These are phyloP conservation scores for Pyrrhoderma lamaoense DNA, from an alignment of 1,284 basidiomycete species.

Conservation along the genomic window DNA sequence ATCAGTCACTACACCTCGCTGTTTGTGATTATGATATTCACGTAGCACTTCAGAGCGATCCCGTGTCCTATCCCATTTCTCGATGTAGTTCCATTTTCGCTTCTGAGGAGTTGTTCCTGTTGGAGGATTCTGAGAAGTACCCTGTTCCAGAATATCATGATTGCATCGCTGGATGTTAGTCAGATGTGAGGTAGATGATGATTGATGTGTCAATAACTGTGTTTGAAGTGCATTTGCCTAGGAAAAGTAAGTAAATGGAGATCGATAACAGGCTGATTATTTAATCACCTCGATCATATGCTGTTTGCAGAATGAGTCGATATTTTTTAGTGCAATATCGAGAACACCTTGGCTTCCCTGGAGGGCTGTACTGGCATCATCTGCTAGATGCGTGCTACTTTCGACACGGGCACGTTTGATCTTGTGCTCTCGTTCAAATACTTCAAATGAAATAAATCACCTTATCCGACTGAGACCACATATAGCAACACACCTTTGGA, in stretches of 20 bases:
- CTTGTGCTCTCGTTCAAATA: slow-evolving; percentile 51
- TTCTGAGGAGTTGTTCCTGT: slow-evolving; percentile 70
- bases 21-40: slow-evolving; percentile 1
- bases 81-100: slow-evolving; percentile 56
- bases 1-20: not conserved
- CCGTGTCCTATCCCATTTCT: slow-evolving; percentile 62
- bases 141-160: slow-evolving; percentile 47
- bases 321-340: slow-evolving; percentile 37
- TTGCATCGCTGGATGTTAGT: slow-evolving; percentile 42
- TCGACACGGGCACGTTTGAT: slow-evolving; percentile 65
- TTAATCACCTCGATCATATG: slow-evolving; percentile 41
- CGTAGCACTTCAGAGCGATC: slow-evolving; percentile 36
- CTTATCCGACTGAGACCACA: not conserved
- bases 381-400: slow-evolving; percentile 40
- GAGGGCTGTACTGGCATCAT: slow-evolving; percentile 44
- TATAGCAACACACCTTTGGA: slow-evolving; percentile 36
- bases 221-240: slow-evolving; percentile 21
- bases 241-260: not conserved
- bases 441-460: slow-evolving; percentile 27
- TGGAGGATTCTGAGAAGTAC: slow-evolving; percentile 51
- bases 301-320: slow-evolving; percentile 39
- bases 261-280: not conserved
- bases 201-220: slow-evolving; percentile 35
- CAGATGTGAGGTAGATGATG: slow-evolving; percentile 35
- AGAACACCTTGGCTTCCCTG: slow-evolving; percentile 18